Evolutionary conservation across 345 rosid species (phyloP), one percentile per base, ranked within the genome.

Genomic region (Corchorus olitorius): DNA sequence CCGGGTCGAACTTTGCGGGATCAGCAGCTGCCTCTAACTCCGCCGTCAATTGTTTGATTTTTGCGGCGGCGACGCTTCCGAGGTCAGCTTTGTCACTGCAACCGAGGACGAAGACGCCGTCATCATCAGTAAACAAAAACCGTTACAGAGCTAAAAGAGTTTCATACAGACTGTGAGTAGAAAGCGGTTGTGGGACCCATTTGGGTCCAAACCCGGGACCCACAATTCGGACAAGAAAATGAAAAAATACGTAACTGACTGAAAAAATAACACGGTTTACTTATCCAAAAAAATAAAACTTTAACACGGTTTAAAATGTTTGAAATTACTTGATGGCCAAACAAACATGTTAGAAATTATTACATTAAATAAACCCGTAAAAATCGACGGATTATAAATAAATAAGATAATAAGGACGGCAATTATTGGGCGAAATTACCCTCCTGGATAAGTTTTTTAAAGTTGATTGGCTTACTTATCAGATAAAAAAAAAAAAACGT

Each of bases 1-100:
- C 80, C 48, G 99, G 89, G 82, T 92, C 85, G 19, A 83, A 82
- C 48, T 78, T 81, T 1, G 45, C 72, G 43, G 88, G 80, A 35
- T 73, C 86, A 50, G 88, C 77, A 49, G 89, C 78, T 7, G 84
- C 89, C 81, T 82, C 83, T 48, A 97, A 83, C 81, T 92, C 99
- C 48, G 89, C 90, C 69, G 96, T 92, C 77, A 97, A 37, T 85
- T 85, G 89, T 75, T 86, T 91, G 74, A 97, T 86, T 84, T 90
- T 97, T 54, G 86, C 93, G 34, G 97, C 98, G 70, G 97, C 99
- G 68, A 89, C 77, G 70, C 83, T 81, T 27, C 81, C 89, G 35
- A 97, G 96, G 58, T 88, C 93, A 9, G 86, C 53, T 76, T 86
- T 91, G 74, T 85, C 86, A 19, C 99, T 97, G 91, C 48, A 64